Evolutionary conservation across 2,329 filamentous ascomycete genomes (phyloP).

Genomic region (Aspergillus hortae): DNA sequence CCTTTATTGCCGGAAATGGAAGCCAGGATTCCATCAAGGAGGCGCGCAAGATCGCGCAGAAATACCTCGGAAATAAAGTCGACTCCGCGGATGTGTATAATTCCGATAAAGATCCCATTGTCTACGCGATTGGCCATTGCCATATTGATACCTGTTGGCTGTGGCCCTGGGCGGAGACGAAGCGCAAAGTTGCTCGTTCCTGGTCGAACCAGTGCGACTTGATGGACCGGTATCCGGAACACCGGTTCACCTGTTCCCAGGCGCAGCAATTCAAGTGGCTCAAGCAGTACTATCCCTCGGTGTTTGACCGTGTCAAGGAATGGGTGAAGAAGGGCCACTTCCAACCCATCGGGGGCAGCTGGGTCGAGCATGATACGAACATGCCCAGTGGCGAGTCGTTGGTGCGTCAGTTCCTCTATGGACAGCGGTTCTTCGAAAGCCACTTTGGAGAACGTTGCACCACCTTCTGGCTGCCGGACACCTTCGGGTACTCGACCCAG

Average conservation of each 20-base stretch:
- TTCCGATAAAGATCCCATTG: conserved; percentile 67
- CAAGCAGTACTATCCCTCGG: conserved; percentile 80
- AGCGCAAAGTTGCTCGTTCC: conserved; percentile 89
- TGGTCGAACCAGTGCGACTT: conserved; percentile 97
- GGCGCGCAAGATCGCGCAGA: conserved; percentile 75
- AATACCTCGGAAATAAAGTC: conserved; percentile 76
- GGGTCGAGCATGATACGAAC: conserved; percentile 99
- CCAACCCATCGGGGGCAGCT: conserved; percentile 93
- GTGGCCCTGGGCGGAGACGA: conserved; percentile 97
- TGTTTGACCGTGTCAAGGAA: conserved; percentile 83
- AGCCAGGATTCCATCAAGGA: conserved; percentile 71
- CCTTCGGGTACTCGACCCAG: conserved; percentile 95
- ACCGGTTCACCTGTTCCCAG: conserved; percentile 87
- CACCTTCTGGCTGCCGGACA: conserved; percentile 98
- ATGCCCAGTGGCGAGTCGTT: conserved; percentile 93
- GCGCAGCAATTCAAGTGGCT: conserved; percentile 99
- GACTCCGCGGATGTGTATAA: conserved; percentile 84
- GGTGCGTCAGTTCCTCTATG: conserved; percentile 90
- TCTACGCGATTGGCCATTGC: conserved; percentile 90
- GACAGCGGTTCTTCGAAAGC: conserved; percentile 90
- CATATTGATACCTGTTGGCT: conserved; percentile 99
- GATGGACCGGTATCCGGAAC: conserved; percentile 91
- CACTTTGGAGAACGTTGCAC: conserved; percentile 83
- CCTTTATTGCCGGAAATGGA: conserved; percentile 75
- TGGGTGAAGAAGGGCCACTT: conserved; percentile 90